Conservation (phyloP, 805 yeast species). For the Kluyveromyces nonfermentans region DNA sequence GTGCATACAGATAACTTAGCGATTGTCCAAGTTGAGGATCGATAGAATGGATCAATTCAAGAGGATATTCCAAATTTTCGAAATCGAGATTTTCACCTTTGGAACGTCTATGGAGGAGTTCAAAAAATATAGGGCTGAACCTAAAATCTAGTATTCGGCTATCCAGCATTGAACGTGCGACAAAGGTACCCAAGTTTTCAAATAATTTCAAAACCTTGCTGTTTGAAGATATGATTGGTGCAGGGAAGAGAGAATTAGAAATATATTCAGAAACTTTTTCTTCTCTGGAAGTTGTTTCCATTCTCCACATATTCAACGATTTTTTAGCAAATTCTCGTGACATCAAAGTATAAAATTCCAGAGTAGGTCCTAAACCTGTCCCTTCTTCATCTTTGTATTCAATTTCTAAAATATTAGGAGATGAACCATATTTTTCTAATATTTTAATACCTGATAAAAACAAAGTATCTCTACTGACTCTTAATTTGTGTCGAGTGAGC, state of each 20-base stretch:
- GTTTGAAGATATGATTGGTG: slow-evolving; percentile 39
- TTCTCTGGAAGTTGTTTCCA: slow-evolving; percentile 24
- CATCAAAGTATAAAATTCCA: slow-evolving; percentile 80
- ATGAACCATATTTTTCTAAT: slow-evolving; percentile 61
- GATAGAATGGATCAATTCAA: slow-evolving; percentile 38
- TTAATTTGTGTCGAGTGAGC: slow-evolving; percentile 66
- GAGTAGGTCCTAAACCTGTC: slow-evolving; percentile 93
- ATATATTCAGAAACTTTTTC: slow-evolving; percentile 28
- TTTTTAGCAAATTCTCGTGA: slow-evolving; percentile 62
- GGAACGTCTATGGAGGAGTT: slow-evolving; percentile 35
- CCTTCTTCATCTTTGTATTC: slow-evolving; percentile 89
- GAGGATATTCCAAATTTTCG: slow-evolving; percentile 7
- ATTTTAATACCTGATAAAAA: slow-evolving; percentile 74
- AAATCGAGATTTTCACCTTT: slow-evolving; percentile 3
- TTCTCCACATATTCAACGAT: slow-evolving; percentile 62
- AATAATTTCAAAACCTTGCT: slow-evolving; percentile 46
- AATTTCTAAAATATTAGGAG: slow-evolving; percentile 77
- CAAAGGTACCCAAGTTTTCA: slow-evolving; percentile 64
- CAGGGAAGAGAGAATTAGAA: slow-evolving; percentile 61
- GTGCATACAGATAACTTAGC: slow-evolving; percentile 38
- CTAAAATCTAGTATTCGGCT: slow-evolving; percentile 79
- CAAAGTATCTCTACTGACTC: slow-evolving; percentile 61
- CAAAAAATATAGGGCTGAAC: slow-evolving; percentile 64
- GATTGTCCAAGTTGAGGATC: slow-evolving; percentile 56
- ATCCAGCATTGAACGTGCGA: slow-evolving; percentile 81